A percentile compares a stretch with the other conserved stretches of the same genome.
Evolutionary conservation across 768 basidiomycete genomes (phyloP).

Genomic region (Gloeophyllum trabeum): DNA sequence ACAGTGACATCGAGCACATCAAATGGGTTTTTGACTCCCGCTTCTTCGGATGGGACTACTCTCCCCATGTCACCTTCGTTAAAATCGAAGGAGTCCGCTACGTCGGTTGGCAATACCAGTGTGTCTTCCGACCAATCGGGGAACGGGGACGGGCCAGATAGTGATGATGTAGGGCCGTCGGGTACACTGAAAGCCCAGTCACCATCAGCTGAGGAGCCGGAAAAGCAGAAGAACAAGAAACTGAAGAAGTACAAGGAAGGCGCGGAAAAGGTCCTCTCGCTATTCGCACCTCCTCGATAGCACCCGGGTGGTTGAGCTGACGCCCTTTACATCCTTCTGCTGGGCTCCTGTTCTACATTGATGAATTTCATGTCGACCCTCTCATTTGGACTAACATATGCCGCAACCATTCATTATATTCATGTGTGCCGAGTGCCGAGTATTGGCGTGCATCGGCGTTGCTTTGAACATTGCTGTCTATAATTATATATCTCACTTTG

Average conservation of each 20-base stretch:
- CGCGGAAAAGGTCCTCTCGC: slow-evolving; percentile 75
- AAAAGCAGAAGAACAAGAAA: slow-evolving; percentile 62
- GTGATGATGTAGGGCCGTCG: slow-evolving; percentile 1
- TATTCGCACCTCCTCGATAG: slow-evolving; percentile 62
- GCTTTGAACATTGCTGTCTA: no score
- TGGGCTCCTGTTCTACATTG: no score
- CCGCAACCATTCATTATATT: no score
- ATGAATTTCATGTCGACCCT: no score
- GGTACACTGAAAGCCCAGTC: slow-evolving; percentile 1
- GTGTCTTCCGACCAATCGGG: slow-evolving; percentile 42
- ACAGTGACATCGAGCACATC: slow-evolving; percentile 34
- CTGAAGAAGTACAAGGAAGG: slow-evolving; percentile 82
- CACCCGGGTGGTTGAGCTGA: no score
- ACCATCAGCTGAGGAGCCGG: slow-evolving; percentile 28
- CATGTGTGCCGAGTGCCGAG: no score
- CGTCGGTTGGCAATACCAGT: slow-evolving; percentile 52
- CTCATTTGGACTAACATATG: no score
- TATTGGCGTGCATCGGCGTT: no score
- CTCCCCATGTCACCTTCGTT: slow-evolving; percentile 50
- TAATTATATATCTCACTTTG: no score
- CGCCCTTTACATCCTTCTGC: no score
- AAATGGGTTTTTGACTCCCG: slow-evolving; percentile 48
- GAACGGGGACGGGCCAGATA: slow-evolving; percentile 32
- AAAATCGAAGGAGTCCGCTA: slow-evolving; percentile 71
- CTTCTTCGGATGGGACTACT: slow-evolving; percentile 37